Base-by-base conservation (phyloP, 106 monocot genomes). In the Dendrobium huoshanense region DNA sequence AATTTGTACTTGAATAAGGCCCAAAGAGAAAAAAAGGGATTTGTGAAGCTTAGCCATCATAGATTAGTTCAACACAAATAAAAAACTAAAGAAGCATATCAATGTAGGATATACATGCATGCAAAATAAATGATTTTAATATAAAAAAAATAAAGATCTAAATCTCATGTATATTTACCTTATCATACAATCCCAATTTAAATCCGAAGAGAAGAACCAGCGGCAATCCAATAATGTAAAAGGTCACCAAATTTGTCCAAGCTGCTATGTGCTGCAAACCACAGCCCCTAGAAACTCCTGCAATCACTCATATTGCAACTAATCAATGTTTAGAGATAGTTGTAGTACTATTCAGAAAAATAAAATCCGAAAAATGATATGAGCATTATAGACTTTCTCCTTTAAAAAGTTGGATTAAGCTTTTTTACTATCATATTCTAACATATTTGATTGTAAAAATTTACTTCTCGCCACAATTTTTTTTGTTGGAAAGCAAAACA, bases 221-320 rank as follows among this genome's bases (percentile, higher is more conserved):
- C 51, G 95, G 84, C 89, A 89, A 88, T 59, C 92, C 95, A n/a
- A 95, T 80, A 5, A 84, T 54, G 56, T 92, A 92, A 59, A 92
- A 95, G 1, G 89, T 82, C 9, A 80, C 80, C n/a, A 95, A 78
- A 83, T 95, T 92, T 44, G 95, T 95, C 89, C 85, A 87, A 48
- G 92, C 95, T 43, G 92, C 92, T 56, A 92, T 80, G 70, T 92
- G 90, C 80, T 95, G 92, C 92, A 87, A 95, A 55, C 95, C 92
- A 80, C 92, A 92, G 29, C 95, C 95, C 80, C 95, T 92, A n/a
- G 95, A 54, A 16, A 95, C 95, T 44, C 95, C 90, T 88, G 56
- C 56, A 56, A 56, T 56, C 56, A 56, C 10, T 56, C 56, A 56
- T 56, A 11, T 56, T 56, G 56, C 56, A 56, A 19, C 10, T 17